A percentile compares a stretch with the other conserved stretches of the same genome.
phyloP scores from a whole-genome alignment of 768 basidiomycete genomes.

The Rhodosporidiobolus sp. region DNA sequence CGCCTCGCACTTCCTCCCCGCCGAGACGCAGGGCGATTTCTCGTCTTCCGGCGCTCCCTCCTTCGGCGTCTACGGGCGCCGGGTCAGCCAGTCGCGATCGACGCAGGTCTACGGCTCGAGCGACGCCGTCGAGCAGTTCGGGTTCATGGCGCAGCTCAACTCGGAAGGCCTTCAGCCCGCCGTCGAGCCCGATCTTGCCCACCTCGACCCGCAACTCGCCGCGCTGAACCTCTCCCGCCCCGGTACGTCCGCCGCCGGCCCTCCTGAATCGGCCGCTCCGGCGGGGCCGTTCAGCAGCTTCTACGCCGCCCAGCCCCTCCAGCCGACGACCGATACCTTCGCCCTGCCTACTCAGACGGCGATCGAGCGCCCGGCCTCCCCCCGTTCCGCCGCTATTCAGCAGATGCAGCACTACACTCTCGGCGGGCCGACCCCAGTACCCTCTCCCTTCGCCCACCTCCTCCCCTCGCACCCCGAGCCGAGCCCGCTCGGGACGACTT shows the following conservation, averaged over 20 bases:
- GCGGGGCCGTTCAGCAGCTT: not conserved
- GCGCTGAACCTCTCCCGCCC: not conserved
- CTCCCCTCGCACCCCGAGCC: not conserved
- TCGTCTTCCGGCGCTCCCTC: not conserved
- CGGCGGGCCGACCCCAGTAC: not conserved
- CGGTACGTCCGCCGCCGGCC: not conserved
- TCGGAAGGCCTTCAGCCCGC: not conserved
- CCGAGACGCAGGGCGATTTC: slow-evolving; percentile 1
- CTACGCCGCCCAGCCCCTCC: not conserved
- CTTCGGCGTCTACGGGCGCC: not conserved
- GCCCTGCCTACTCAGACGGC: not conserved
- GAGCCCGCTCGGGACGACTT: slow-evolving; percentile 3
- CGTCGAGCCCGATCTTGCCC: not conserved
- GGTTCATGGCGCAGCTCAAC: slow-evolving; percentile 29
- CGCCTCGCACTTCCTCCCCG: not conserved
- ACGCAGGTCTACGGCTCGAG: not conserved
- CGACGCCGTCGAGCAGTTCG: slow-evolving; percentile 12
- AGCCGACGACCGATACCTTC: not conserved
- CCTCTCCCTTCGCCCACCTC: not conserved
- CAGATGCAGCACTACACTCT: slow-evolving; percentile 31
- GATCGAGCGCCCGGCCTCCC: slow-evolving; percentile 3
- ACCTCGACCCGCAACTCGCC: slow-evolving; percentile 17
- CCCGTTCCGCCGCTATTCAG: slow-evolving; percentile 12
- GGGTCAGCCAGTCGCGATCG: not conserved
- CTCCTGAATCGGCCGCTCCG: not conserved